Percentiles rank a stretch among this genome's conserved stretches.
Conservation (phyloP, 495 filamentous ascomycete genomes). For the Evernia prunastri region DNA sequence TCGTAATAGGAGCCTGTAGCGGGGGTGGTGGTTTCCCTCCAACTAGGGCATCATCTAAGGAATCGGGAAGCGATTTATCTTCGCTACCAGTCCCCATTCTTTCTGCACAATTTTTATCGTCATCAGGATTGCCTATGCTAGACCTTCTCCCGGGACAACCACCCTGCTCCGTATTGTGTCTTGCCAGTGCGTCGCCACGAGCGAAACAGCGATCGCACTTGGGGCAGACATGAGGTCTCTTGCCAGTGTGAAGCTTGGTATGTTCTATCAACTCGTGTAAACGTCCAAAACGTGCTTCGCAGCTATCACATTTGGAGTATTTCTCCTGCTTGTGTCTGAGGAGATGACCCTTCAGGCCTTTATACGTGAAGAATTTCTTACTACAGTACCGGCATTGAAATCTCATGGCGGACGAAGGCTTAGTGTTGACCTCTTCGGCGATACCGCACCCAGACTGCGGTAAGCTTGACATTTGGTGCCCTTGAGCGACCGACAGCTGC, state of each 20-base stretch:
- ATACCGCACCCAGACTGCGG: constrained; percentile 59
- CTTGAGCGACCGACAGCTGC: constrained; percentile 35
- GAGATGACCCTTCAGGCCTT: constrained; percentile 98
- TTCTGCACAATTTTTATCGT: constrained; percentile 68
- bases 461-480: constrained; percentile 57
- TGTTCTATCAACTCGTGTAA: constrained; percentile 95
- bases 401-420: constrained; percentile 75
- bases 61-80: too few relatives aligned
- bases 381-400: constrained; percentile 94
- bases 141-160: constrained; percentile 87
- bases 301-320: constrained; percentile 85
- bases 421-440: constrained; percentile 51
- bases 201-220: constrained; percentile 94
- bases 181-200: constrained; percentile 86
- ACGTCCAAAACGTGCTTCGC: constrained; percentile 81
- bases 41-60: too few relatives aligned
- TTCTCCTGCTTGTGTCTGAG: constrained; percentile 99
- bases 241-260: constrained; percentile 91
- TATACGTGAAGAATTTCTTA: constrained; percentile 93
- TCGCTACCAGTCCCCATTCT: constrained; percentile 44
- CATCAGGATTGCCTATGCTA: constrained; percentile 78
- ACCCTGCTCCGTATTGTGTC: constrained; percentile 92
- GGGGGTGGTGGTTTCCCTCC: too few relatives aligned
- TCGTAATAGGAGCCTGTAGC: too few relatives aligned
- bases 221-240: constrained; percentile 87